phyloP scores from a whole-genome alignment of 1,139 yeast species.

The Debaryomyces singareniensis region DNA sequence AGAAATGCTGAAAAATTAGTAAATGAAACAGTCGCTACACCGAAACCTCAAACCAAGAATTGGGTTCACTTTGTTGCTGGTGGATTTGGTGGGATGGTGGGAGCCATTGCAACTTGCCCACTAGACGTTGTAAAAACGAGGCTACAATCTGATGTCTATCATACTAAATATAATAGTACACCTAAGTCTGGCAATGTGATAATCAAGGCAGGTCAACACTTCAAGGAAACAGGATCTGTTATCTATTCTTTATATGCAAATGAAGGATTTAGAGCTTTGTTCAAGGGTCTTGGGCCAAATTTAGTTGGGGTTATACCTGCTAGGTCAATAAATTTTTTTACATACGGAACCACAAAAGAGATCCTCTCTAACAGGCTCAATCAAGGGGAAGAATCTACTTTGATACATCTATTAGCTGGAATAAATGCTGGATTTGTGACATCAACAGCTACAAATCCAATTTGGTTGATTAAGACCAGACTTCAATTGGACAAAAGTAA shows the following conservation, averaged over 20 bases:
- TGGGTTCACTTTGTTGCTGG: conserved; percentile 99
- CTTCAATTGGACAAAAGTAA: conserved; percentile 77
- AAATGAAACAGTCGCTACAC: conserved; percentile 5
- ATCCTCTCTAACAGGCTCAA: conserved; percentile 58
- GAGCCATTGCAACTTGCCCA: conserved; percentile 91
- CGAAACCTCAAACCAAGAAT: conserved; percentile 44
- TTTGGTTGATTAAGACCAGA: conserved; percentile 94
- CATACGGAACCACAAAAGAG: conserved; percentile 89
- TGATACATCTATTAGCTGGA: conserved; percentile 87
- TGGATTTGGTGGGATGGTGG: conserved; percentile 97
- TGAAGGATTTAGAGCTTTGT: conserved; percentile 84
- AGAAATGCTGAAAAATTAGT: conserved; percentile 20
- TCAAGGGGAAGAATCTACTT: conserved; percentile 70
- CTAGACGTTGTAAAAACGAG: conserved; percentile 95
- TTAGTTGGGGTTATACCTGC: conserved; percentile 99
- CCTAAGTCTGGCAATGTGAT: conserved; percentile 37
- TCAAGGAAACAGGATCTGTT: conserved; percentile 75
- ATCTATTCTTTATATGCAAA: conserved; percentile 57
- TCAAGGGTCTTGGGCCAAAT: conserved; percentile 94
- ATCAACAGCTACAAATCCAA: conserved; percentile 98
- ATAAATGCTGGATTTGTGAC: conserved; percentile 91
- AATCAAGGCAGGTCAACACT: conserved; percentile 55
- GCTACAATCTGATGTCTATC: conserved; percentile 79
- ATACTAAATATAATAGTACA: conserved; percentile 30
- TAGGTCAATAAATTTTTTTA: conserved; percentile 90